A percentile compares a stretch with the other conserved stretches of the same genome.
phyloP scores from a whole-genome alignment of 768 basidiomycete species.

The Termitomyces titanicus region DNA sequence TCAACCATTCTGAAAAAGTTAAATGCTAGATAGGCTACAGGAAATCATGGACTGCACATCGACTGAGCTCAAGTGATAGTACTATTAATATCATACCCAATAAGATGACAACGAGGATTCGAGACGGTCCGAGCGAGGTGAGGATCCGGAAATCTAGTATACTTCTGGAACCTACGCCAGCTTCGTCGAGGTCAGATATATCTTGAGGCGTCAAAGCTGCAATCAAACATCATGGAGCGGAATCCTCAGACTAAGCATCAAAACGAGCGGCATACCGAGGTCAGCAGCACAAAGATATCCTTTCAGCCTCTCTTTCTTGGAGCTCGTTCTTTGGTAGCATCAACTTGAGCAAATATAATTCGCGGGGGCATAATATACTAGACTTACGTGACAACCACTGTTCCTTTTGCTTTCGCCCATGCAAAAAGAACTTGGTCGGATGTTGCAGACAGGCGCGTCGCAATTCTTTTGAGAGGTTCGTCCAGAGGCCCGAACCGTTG shows the following conservation, averaged over 20 bases:
- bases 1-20: neutral
- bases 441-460: constrained; percentile 48
- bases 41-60: neutral
- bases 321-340: constrained; percentile 46
- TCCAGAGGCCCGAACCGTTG: constrained; percentile 66
- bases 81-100: neutral
- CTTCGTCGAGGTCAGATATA: constrained; percentile 51
- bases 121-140: neutral
- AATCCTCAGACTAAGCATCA: neutral
- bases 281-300: constrained; percentile 65
- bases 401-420: constrained; percentile 68
- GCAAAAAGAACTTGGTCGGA: constrained; percentile 64
- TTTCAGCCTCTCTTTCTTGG: constrained; percentile 53
- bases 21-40: neutral
- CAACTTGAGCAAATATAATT: neutral
- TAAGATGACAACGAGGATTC: neutral
- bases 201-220: constrained; percentile 49
- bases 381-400: constrained; percentile 62
- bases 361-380: neutral
- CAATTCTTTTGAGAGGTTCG: constrained; percentile 48
- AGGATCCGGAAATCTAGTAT: no score
- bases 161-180: constrained; percentile 40
- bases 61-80: neutral
- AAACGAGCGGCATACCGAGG: neutral
- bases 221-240: neutral